These are phyloP conservation scores for Cercis canadensis DNA, from an alignment of 306 rosid genomes.

Conservation along the genomic window DNA sequence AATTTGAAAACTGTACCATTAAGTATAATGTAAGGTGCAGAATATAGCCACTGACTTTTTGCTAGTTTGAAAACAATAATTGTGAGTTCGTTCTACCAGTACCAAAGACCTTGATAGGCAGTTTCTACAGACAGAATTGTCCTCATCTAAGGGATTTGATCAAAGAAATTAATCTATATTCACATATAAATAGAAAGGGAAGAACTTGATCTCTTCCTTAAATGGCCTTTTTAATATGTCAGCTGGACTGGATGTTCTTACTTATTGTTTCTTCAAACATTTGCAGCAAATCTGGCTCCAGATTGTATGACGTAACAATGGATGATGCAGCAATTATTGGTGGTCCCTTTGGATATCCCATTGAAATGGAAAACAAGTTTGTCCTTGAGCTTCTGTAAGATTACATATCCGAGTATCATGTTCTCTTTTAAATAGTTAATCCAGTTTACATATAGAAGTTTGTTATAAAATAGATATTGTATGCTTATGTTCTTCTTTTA, in stretches of 20 bases:
- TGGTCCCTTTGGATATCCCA: conserved; percentile 81
- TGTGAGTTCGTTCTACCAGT: no score
- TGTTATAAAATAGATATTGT: not conserved
- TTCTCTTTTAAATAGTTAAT: conserved; percentile 6
- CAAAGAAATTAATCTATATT: not conserved
- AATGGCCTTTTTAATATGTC: not conserved
- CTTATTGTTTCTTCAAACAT: conserved; percentile 10
- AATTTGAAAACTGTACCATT: not conserved
- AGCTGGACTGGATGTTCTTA: conserved; percentile 10
- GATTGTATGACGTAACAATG: conserved; percentile 68
- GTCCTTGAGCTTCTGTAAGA: conserved; percentile 78
- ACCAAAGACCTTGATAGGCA: no score
- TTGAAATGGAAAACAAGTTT: conserved; percentile 73
- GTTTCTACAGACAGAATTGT: not conserved
- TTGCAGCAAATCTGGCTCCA: conserved; percentile 63
- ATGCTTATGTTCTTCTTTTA: conserved; percentile 18
- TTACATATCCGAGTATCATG: conserved; percentile 22
- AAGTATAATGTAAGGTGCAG: not conserved
- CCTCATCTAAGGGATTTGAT: not conserved
- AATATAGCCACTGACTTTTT: not conserved
- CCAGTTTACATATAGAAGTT: no score
- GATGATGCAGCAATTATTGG: conserved; percentile 90
- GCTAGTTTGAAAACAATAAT: not conserved
- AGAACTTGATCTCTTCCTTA: not conserved
- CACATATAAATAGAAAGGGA: not conserved